Evolutionary conservation across 202 grass and related monocot genomes (phyloP), one percentile per base, ranked within the genome.

Genomic region (Setaria viridis): DNA sequence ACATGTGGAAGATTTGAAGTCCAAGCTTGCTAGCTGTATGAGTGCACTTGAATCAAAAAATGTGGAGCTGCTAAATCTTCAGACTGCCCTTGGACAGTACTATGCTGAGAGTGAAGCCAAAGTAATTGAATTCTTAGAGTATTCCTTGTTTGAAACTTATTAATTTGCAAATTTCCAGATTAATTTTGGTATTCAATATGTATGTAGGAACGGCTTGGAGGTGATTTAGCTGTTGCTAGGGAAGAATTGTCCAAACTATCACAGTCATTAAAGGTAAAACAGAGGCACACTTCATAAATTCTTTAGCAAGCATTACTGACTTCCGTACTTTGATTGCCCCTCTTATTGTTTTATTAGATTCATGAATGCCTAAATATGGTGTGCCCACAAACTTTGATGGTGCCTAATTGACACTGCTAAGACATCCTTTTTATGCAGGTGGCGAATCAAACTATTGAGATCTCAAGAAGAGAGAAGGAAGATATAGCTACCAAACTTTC

Each of bases 21-120:
- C 90, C 85, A 99, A 97, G 57, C 88, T 99, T 72, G 73, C 82
- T 64, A 91, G 71, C 78, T 97, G 85, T 88, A 93, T 91, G 90
- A 94, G 50, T 85, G 86, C 87, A 68, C 84, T 99, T 39, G 94
- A 99, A 79, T 93, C 83, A 19, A 99, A 99, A 97, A 91, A 99
- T 60, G 7, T 87, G 45, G 97, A 99, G 70, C 58, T 99, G 65
- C 77, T 99, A 74, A 99, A 99, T 91, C 94, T 99, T 63, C 94
- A 99, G 88, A 99, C 92, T 83, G 97, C 92, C 60, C 97, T 99
- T 90, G 97, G 97, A 79, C 97, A 99, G 76, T 99, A 97, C 85
- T 99, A 97, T 90, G 97, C 97, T 33, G 97, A 99, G 78, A 91
- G 87, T 87, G 97, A 99, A 94, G 92, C 97, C 53, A 94, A 97